A percentile compares a stretch with the other conserved stretches of the same genome.
Evolutionary conservation across 176 grass and related monocot genomes (phyloP).

Genomic region (Microstegium vimineum): DNA sequence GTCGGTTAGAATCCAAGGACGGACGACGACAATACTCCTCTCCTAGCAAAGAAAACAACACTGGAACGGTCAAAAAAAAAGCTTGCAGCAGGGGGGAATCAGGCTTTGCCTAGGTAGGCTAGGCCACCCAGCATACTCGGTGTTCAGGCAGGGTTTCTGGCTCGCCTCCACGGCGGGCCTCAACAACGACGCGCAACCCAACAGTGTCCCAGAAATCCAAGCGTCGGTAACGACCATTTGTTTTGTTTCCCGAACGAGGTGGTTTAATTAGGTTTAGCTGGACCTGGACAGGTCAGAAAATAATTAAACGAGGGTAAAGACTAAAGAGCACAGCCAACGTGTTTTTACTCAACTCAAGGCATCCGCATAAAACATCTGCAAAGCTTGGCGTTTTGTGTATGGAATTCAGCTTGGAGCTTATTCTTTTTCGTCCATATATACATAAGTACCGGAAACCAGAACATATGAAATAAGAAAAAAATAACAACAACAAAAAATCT

Average conservation of each 20-base stretch:
- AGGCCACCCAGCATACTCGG: conserved; percentile 13
- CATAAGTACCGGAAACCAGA: no score
- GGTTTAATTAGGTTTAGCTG: no score
- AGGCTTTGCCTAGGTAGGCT: neutral
- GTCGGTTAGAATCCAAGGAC: conserved; percentile 35
- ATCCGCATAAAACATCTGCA: neutral
- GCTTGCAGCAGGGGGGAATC: conserved; percentile 6
- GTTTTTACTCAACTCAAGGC: neutral
- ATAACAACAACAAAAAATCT: neutral
- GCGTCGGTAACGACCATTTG: conserved; percentile 37
- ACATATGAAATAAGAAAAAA: no score
- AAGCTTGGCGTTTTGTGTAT: neutral
- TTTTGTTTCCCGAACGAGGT: neutral
- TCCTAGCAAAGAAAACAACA: neutral
- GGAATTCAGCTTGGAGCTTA: neutral
- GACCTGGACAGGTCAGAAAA: neutral
- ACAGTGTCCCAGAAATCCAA: conserved; percentile 47
- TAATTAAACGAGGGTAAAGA: neutral
- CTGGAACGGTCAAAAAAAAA: conserved; percentile 13
- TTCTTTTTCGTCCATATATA: neutral
- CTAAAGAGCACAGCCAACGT: no score
- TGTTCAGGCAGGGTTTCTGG: neutral
- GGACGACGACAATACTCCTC: neutral
- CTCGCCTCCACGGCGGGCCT: conserved; percentile 23
- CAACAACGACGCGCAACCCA: conserved; percentile 37